A percentile compares a stretch with the other conserved stretches of the same genome.
Conservation (phyloP, 23 red algal species). For the Agarophyton chilense region DNA sequence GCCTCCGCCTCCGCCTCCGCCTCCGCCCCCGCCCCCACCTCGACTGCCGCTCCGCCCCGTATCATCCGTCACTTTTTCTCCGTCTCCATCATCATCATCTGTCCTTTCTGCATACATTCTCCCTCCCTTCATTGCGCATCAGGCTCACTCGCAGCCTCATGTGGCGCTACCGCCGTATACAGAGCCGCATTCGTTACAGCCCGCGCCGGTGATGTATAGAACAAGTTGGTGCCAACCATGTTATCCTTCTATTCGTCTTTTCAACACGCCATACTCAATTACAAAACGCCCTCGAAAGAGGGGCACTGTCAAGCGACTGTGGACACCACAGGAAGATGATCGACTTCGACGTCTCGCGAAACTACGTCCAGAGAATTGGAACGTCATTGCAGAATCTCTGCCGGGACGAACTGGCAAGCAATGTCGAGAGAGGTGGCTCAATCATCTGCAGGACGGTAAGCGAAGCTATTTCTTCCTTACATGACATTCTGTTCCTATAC, state of each 20-base stretch:
- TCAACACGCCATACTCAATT: not conserved
- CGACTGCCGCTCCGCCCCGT: not conserved
- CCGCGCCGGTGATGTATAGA: not conserved
- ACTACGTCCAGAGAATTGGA: conserved; percentile 56
- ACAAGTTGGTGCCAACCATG: not conserved
- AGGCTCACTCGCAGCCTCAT: too few species aligned
- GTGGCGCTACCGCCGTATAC: too few species aligned
- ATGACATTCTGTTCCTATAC: not conserved
- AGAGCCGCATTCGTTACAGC: not conserved
- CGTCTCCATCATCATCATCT: too few species aligned
- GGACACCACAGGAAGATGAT: conserved; percentile 62
- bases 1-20: not conserved
- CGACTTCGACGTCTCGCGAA: conserved; percentile 38
- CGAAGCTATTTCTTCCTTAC: not conserved
- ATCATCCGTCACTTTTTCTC: not conserved
- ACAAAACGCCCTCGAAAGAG: conserved; percentile 8
- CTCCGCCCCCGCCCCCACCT: not conserved
- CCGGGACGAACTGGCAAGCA: conserved; percentile 93
- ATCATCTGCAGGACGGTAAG: conserved; percentile 78
- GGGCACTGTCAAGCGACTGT: conserved; percentile 48
- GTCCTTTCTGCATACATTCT: too few species aligned
- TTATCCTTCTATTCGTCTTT: not conserved
- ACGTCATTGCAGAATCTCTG: conserved; percentile 60
- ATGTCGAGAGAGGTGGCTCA: conserved; percentile 90
- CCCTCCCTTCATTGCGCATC: too few species aligned